Conservation (phyloP, 2,329 filamentous ascomycete genomes). For the Zymoseptoria crescenta region DNA sequence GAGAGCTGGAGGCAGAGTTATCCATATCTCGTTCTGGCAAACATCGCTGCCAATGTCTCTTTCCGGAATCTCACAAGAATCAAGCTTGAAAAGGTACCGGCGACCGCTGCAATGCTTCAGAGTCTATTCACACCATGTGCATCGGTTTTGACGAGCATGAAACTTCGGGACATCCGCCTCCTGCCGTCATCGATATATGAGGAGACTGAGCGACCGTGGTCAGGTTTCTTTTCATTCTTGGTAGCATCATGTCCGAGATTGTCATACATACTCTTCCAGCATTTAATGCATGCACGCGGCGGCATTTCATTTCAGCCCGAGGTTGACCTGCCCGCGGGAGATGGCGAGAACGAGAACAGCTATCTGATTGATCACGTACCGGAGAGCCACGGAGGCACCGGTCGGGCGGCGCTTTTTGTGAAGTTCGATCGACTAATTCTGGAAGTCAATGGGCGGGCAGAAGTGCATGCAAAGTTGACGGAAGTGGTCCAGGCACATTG, state of each 20-base stretch:
- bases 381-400: constrained; percentile 4
- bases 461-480: constrained; percentile 12
- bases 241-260: constrained; percentile 13
- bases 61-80: constrained; percentile 20
- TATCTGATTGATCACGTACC: constrained; percentile 13
- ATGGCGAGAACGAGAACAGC: constrained; percentile 7
- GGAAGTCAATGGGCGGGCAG: constrained; percentile 12
- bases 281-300: constrained; percentile 20
- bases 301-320: constrained; percentile 20
- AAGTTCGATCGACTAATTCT: constrained; percentile 20
- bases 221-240: constrained; percentile 21
- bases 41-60: constrained; percentile 7
- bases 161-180: constrained; percentile 25
- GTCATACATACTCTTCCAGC: constrained; percentile 23
- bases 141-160: constrained; percentile 20
- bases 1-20: constrained; percentile 19
- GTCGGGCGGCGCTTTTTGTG: constrained; percentile 11
- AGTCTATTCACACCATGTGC: constrained; percentile 18
- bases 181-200: constrained; percentile 6
- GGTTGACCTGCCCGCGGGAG: constrained; percentile 5
- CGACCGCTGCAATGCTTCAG: constrained; percentile 14
- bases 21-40: constrained; percentile 15
- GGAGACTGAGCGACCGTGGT: constrained; percentile 17
- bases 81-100: constrained; percentile 26
- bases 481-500: constrained; percentile 20